Base-by-base conservation (phyloP, 139 green algal genomes). In the Microglena sp. region DNA sequence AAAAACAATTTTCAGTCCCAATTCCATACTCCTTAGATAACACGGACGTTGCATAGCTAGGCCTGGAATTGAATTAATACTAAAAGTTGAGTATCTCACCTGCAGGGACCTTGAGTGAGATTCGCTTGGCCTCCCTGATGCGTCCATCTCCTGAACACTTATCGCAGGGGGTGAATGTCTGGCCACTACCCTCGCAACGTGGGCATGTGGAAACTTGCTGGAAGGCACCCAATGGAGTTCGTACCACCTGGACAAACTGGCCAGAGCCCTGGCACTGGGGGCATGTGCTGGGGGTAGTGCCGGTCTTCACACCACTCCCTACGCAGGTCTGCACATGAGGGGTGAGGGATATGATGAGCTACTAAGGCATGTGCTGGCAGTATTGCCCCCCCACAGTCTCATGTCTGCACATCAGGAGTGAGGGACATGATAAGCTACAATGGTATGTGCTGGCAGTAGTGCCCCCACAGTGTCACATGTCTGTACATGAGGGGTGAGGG, bases 201-300 rank as follows among this genome's bases (percentile, higher is more conserved):
- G 78, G 74, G 76, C 90, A 97, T 6, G 73, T 74, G 2, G 76
- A 71, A 34, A 95, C 82, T 74, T 95, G 89, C 77, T 97, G 92
- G 74, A 98, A 97, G 18, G 76, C 82, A 30, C 93, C 94, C 50
- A 98, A 80, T 1, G 94, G 94, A 1, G 94, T 98, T 53, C 89
- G 83, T 55, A 94, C 83, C 0, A 80, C 76, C 6, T 87, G 78
- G 15, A 98, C 78, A 22, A 97, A 81, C 78, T 98, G 94, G 0
- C 94, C 94, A 2, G 75, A 64, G 18, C 94, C 94, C 22, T 84
- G 77, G 75, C 94, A 99, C n/a, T 84, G 81, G 6, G 55, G 45
- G 81, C 94, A 99, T 0, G 68, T 88, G 55, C 26, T 80, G 32
- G 91, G 73, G 1, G 33, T 86, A 22, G 94, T 97, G 56, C 94